Base-by-base conservation (phyloP, 2,329 filamentous ascomycete species). In the Monilinia polystroma region DNA sequence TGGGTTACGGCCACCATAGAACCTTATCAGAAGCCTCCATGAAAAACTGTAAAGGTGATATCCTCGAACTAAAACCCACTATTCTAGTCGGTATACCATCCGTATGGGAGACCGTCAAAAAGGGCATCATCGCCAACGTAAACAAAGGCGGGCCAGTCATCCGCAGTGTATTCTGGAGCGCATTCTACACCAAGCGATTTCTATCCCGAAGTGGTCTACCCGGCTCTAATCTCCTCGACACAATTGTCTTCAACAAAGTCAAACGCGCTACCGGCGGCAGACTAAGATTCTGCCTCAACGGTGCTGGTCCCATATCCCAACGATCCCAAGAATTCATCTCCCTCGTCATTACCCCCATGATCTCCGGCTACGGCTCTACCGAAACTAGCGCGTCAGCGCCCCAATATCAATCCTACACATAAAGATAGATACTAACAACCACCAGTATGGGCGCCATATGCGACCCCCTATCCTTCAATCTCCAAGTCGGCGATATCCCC, bases 31-130 rank as follows among this genome's bases (percentile, higher is more conserved):
- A 98, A 76, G 80, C 82, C 4, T 96, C 91, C 26, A 90, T 96
- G 79, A 88, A 89, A 72, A 95, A 98, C 79, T 97, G 91, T 81
- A 87, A 89, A 72, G 94, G 95, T 73, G 95, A 99, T 74, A 97
- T 99, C 80, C 90, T 91, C 68, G 93, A 97, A 76, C 90, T 98
- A 77, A 86, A 85, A 73, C 95, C 95, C 0, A 96, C 93, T 2
- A 85, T 97, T 76, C 85, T 99, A 77, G 90, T 97, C 51, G 95
- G 95, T 77, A 95, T 99, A 3, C 95, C 95, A 1, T 93, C 96
- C 67, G 90, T 99, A 43, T 99, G 94, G 93, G 95, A 99, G 80
- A 93, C 92, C 1, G 90, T 99, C 74, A 94, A 93, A 83, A 99
- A 99, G 83, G 95, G 95, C 65, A 91, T 99, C 74, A 82, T 94